Conservation (phyloP, 1,284 basidiomycete genomes). For the Hymenochaete sp. region DNA sequence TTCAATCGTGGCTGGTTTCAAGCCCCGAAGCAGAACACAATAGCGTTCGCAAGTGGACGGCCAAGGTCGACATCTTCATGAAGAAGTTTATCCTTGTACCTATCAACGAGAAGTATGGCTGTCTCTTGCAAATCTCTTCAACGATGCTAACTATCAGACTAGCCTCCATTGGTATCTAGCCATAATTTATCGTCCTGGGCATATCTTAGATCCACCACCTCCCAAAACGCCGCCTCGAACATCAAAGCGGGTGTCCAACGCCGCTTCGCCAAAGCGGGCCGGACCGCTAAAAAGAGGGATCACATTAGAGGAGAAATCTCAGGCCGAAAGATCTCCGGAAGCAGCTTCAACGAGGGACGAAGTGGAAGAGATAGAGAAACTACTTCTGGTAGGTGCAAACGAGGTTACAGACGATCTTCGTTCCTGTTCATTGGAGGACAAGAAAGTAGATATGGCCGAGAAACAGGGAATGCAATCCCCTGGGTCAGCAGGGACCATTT, state of each 20-base stretch:
- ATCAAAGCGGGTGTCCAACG: slow-evolving; percentile 6
- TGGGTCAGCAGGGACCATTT: no score
- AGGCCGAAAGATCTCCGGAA: no score
- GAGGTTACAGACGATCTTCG: no score
- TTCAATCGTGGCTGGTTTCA: slow-evolving; percentile 8
- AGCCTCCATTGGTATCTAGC: slow-evolving; percentile 98
- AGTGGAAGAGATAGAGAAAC: no score
- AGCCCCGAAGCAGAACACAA: slow-evolving; percentile 67
- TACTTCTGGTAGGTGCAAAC: no score
- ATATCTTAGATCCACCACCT: slow-evolving; percentile 42
- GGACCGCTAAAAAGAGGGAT: no score
- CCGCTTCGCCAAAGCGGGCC: no score
- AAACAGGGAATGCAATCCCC: no score
- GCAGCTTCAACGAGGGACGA: no score
- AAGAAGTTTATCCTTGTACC: slow-evolving; percentile 93
- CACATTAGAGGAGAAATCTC: no score
- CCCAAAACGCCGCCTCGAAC: slow-evolving; percentile 19
- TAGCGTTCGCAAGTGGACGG: slow-evolving; percentile 91
- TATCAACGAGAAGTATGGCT: slow-evolving; percentile 86
- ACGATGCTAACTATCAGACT: slow-evolving; percentile 3
- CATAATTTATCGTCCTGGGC: slow-evolving; percentile 80
- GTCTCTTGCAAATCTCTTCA: slow-evolving; percentile 6
- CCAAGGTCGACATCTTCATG: slow-evolving; percentile 76
- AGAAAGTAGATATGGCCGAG: no score
- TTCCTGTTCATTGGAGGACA: no score